A percentile compares a stretch with the other conserved stretches of the same genome.
Evolutionary conservation across 352 stramenopile species (phyloP).

Genomic region (Blastocystis sp.): DNA sequence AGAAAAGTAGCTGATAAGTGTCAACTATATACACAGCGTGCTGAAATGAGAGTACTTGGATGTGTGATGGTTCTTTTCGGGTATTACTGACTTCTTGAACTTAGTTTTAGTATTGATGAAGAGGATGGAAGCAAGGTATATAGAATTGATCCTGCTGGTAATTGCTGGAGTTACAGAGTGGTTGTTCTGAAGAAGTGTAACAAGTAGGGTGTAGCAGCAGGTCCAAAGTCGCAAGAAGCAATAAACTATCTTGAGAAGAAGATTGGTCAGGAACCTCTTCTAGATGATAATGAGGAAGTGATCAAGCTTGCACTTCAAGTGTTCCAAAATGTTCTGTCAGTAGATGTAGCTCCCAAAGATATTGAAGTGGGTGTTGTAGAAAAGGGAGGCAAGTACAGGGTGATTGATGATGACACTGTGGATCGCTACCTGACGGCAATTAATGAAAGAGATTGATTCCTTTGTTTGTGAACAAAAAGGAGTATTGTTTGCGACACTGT

Average conservation of each 20-base stretch:
- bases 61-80: constrained; percentile 69
- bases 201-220: constrained; percentile 47
- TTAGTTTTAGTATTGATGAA: constrained; percentile 60
- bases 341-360: constrained; percentile 55
- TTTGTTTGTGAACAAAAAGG: not conserved
- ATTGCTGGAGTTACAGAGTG: constrained; percentile 69
- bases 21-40: constrained; percentile 69
- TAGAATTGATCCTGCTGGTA: constrained; percentile 70
- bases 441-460: constrained; percentile 46
- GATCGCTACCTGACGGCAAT: constrained; percentile 53
- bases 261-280: constrained; percentile 35
- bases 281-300: constrained; percentile 60
- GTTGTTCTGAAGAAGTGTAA: not conserved
- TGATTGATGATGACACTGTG: constrained; percentile 32
- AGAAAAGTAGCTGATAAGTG: constrained; percentile 67
- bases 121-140: constrained; percentile 67
- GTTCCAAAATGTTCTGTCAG: constrained; percentile 55
- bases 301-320: constrained; percentile 55
- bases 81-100: not conserved
- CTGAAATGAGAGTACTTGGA: constrained; percentile 66
- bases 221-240: constrained; percentile 63
- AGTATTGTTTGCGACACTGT: not conserved
- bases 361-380: constrained; percentile 52
- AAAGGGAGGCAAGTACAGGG: constrained; percentile 35
- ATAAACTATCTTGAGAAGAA: constrained; percentile 69